phyloP scores from a whole-genome alignment of 2,329 filamentous ascomycete genomes.

The Aureobasidium sp. region DNA sequence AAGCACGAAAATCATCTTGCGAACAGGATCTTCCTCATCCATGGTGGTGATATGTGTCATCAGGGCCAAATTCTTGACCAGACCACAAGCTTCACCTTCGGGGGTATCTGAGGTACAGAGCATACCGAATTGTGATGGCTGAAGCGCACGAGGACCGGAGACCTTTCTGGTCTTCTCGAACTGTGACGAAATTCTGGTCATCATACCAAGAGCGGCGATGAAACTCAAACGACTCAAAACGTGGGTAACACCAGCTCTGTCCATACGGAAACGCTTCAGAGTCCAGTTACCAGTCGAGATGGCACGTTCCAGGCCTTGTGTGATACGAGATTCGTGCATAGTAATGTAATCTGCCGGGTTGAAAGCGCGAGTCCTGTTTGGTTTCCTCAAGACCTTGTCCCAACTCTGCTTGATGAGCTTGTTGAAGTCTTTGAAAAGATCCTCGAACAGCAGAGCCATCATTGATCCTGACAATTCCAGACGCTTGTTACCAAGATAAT shows the following conservation, averaged over 20 bases:
- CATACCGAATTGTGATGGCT: slow-evolving; percentile 98
- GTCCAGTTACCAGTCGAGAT: slow-evolving; percentile 98
- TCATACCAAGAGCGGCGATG: slow-evolving; percentile 96
- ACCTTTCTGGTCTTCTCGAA: slow-evolving; percentile 99
- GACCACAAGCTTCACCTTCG: slow-evolving; percentile 94
- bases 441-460: slow-evolving; percentile 87
- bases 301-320: slow-evolving; percentile 85
- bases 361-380: slow-evolving; percentile 77
- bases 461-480: slow-evolving; percentile 92
- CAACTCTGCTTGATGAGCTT: slow-evolving; percentile 84
- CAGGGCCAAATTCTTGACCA: slow-evolving; percentile 94
- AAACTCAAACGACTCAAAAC: slow-evolving; percentile 93
- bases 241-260: slow-evolving; percentile 91
- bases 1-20: slow-evolving; percentile 75
- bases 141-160: slow-evolving; percentile 85
- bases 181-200: slow-evolving; percentile 97
- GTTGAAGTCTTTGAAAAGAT: slow-evolving; percentile 94
- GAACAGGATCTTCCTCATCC: slow-evolving; percentile 84
- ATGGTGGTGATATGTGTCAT: slow-evolving; percentile 99
- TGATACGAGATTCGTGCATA: slow-evolving; percentile 79
- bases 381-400: slow-evolving; percentile 92
- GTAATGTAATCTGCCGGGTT: slow-evolving; percentile 80
- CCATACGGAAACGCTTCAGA: slow-evolving; percentile 98
- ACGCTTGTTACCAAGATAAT: slow-evolving; percentile 97
- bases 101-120: slow-evolving; percentile 94